These are phyloP conservation scores for Paraleonurus japonicus DNA, from an alignment of 257 asterid species.

Conservation along the genomic window DNA sequence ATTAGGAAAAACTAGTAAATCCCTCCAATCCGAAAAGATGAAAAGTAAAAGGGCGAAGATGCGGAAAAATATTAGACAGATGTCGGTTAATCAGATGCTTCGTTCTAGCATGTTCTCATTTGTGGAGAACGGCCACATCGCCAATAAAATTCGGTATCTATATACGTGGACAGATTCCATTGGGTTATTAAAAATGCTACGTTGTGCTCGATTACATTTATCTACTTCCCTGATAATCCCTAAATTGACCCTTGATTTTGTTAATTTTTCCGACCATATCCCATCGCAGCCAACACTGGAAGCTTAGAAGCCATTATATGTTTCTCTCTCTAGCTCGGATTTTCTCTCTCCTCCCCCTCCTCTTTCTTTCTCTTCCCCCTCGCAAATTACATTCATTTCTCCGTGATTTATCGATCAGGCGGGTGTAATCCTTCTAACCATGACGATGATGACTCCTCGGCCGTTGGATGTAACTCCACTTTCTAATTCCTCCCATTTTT, in stretches of 20 bases:
- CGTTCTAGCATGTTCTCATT: neutral
- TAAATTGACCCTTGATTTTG: constrained; percentile 25
- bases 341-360: constrained; percentile 16
- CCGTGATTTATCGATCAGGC: constrained; percentile 54
- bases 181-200: constrained; percentile 1
- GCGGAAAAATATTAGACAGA: neutral
- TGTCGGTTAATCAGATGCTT: constrained; percentile 29
- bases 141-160: neutral
- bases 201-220: neutral
- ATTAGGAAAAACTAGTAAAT: neutral
- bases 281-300: constrained; percentile 32
- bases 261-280: constrained; percentile 29
- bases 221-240: constrained; percentile 16
- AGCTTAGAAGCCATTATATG: constrained; percentile 29
- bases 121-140: neutral
- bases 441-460: constrained; percentile 86
- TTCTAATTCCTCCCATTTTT: constrained; percentile 14
- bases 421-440: constrained; percentile 40
- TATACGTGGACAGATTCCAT: neutral
- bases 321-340: constrained; percentile 32
- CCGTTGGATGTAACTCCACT: constrained; percentile 67
- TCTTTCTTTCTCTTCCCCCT: constrained; percentile 12
- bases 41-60: neutral
- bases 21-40: neutral
- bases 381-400: constrained; percentile 21